These are phyloP conservation scores for Thelephora terrestris DNA, from an alignment of 1,284 basidiomycete genomes.

Conservation along the genomic window DNA sequence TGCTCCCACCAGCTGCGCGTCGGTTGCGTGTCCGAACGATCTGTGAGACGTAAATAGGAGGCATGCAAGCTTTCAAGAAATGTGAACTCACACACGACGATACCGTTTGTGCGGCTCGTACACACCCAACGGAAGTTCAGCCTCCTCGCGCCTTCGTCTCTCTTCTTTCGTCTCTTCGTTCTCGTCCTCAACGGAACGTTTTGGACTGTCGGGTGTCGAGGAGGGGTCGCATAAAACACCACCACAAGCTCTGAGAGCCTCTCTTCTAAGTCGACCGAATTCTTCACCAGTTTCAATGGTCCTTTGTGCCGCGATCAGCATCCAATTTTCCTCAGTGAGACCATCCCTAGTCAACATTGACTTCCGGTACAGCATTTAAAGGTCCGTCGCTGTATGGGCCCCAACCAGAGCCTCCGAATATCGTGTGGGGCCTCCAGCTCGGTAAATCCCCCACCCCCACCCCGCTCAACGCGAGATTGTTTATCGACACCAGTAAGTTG, in stretches of 20 bases:
- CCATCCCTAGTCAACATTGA: conserved; percentile 61
- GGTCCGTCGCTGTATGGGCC: conserved; percentile 82
- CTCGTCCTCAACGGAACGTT: conserved; percentile 8
- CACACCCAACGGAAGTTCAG: conserved; percentile 41
- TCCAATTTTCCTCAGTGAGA: conserved; percentile 83
- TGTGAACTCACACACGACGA: conserved; percentile 50
- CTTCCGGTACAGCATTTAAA: conserved; percentile 68
- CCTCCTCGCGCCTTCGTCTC: conserved; percentile 25
- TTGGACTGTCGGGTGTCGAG: conserved; percentile 5
- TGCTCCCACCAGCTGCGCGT: conserved; percentile 52
- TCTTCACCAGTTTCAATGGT: conserved; percentile 53
- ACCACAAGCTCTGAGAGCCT: conserved; percentile 39
- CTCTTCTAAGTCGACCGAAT: conserved; percentile 51
- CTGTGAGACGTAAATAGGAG: conserved; percentile 25
- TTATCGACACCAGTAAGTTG: conserved; percentile 31
- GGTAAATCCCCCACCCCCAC: conserved; percentile 56
- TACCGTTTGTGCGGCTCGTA: conserved; percentile 68
- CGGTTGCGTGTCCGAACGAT: conserved; percentile 64
- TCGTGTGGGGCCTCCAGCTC: conserved; percentile 80
- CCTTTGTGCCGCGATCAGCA: conserved; percentile 64
- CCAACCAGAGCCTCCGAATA: conserved; percentile 73
- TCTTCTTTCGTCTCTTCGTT: conserved; percentile 17
- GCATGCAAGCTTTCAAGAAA: conserved; percentile 8
- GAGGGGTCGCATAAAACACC: conserved; percentile 24
- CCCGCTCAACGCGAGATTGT: conserved; percentile 21